Percentiles rank a stretch among this genome's conserved stretches.
phyloP scores from a whole-genome alignment of 352 stramenopile genomes.

The Blastocystis sp. region DNA sequence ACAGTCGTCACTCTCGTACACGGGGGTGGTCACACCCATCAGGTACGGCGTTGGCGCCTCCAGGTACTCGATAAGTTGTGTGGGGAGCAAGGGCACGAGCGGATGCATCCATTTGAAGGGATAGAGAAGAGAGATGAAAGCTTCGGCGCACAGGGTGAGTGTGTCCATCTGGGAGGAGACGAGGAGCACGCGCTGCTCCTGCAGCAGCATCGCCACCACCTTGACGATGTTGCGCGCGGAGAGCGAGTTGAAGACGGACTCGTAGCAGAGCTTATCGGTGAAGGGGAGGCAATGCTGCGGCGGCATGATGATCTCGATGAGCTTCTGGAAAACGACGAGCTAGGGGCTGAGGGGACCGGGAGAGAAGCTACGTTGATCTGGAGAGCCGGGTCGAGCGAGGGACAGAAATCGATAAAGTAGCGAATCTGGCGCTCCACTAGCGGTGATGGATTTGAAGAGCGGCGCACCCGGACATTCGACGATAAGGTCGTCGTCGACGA shows the following conservation, averaged over 20 bases:
- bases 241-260: conserved; percentile 52
- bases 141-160: conserved; percentile 37
- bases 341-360: not conserved
- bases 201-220: conserved; percentile 36
- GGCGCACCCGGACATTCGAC: conserved; percentile 5
- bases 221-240: conserved; percentile 60
- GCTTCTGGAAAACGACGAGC: conserved; percentile 62
- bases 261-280: conserved; percentile 60
- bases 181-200: conserved; percentile 51
- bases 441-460: not conserved
- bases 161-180: conserved; percentile 67
- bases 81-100: conserved; percentile 51
- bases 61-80: conserved; percentile 58
- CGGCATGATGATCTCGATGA: conserved; percentile 58
- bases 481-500: conserved; percentile 43
- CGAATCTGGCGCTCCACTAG: conserved; percentile 67
- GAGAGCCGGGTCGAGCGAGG: conserved; percentile 51
- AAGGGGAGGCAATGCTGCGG: conserved; percentile 60
- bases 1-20: conserved; percentile 50
- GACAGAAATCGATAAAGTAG: conserved; percentile 68
- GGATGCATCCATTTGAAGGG: conserved; percentile 68
- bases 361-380: conserved; percentile 26
- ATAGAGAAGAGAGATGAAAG: conserved; percentile 54
- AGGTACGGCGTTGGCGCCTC: conserved; percentile 57
- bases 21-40: conserved; percentile 43